Percentiles rank a stretch among this genome's conserved stretches.
These are phyloP conservation scores for Cymbomonas tetramitiformis DNA, from an alignment of 139 green algal species.

Conservation along the genomic window DNA sequence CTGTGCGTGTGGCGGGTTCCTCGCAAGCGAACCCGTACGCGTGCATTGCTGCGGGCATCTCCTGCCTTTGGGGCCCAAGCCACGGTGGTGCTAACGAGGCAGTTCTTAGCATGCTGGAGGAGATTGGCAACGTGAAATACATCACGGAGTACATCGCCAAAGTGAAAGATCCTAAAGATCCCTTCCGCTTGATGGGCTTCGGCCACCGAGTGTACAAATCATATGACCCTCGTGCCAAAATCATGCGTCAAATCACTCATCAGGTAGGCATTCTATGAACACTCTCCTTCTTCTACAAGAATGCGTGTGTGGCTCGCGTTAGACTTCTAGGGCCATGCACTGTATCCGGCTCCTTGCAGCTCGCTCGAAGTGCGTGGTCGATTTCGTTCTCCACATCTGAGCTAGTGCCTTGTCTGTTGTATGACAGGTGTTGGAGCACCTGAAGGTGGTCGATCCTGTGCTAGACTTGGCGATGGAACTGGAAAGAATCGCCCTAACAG, in stretches of 20 bases:
- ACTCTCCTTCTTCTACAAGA: no score
- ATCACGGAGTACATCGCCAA: slow-evolving; percentile 31
- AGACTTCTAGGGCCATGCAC: neutral
- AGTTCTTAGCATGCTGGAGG: slow-evolving; percentile 38
- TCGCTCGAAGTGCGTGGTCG: no score
- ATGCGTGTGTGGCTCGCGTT: no score
- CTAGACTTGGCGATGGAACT: slow-evolving; percentile 53
- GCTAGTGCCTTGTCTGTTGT: no score
- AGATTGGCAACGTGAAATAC: slow-evolving; percentile 32
- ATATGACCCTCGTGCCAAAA: slow-evolving; percentile 77
- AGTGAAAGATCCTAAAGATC: slow-evolving; percentile 45
- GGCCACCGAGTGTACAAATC: slow-evolving; percentile 85
- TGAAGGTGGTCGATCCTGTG: slow-evolving; percentile 30
- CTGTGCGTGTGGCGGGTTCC: slow-evolving; percentile 36
- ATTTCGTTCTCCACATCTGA: no score
- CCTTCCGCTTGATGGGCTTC: slow-evolving; percentile 59
- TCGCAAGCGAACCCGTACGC: slow-evolving; percentile 56
- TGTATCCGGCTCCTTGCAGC: neutral
- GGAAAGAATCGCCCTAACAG: slow-evolving; percentile 41
- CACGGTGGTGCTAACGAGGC: slow-evolving; percentile 59
- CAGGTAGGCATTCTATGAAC: no score
- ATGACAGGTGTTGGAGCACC: neutral
- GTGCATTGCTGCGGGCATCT: slow-evolving; percentile 49
- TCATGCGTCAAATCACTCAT: slow-evolving; percentile 53
- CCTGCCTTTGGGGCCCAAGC: slow-evolving; percentile 47